phyloP scores from a whole-genome alignment of 139 green algal species.

The Micromonas pusilla region DNA sequence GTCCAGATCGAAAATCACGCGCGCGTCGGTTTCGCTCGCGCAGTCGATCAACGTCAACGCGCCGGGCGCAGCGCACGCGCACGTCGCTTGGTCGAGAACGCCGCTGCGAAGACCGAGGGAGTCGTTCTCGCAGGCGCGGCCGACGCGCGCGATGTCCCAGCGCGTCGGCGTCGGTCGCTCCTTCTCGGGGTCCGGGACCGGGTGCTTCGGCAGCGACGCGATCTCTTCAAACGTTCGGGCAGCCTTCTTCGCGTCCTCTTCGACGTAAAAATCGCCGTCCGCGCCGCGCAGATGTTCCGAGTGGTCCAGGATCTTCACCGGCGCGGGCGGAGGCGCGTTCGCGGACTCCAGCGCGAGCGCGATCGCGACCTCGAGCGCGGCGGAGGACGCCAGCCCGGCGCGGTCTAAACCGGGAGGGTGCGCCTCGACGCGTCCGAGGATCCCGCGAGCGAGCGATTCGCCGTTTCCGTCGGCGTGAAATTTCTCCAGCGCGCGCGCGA shows the following conservation, averaged over 20 bases:
- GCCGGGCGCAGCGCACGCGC: background rate
- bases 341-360: background rate
- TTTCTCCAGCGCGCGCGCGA: too few species aligned
- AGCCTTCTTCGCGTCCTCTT: too few species aligned
- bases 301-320: too few species aligned
- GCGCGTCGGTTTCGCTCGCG: too few species aligned
- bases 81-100: background rate
- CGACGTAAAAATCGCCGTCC: too few species aligned
- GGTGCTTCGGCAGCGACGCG: background rate
- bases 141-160: background rate
- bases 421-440: background rate
- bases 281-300: too few species aligned
- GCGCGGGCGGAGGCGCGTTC: background rate
- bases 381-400: background rate
- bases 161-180: background rate
- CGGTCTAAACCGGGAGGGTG: background rate
- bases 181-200: background rate
- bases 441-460: background rate
- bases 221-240: too few species aligned
- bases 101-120: background rate
- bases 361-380: background rate
- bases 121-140: background rate
- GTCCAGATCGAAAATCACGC: too few species aligned
- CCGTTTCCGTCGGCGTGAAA: too few species aligned
- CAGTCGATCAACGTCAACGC: conserved; percentile 7